A percentile compares a stretch with the other conserved stretches of the same genome.
Conservation (phyloP, 1,139 yeast genomes). For the Protomyces inundatus region DNA sequence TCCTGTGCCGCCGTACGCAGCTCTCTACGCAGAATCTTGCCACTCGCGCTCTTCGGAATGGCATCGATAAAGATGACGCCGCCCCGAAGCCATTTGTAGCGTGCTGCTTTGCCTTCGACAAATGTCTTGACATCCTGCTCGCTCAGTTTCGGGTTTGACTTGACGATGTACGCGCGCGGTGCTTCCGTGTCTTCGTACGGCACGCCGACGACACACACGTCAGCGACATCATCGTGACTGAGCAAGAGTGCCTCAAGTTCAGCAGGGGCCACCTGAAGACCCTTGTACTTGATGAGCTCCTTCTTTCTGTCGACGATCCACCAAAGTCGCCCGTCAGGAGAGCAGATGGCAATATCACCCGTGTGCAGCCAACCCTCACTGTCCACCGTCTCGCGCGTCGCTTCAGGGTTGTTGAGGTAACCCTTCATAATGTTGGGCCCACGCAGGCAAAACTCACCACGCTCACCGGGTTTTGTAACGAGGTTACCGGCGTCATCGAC, state of each 20-base stretch:
- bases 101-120: constrained; percentile 37
- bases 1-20: constrained; percentile 33
- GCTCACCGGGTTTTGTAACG: constrained; percentile 46
- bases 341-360: constrained; percentile 56
- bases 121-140: constrained; percentile 30
- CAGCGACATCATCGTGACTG: constrained; percentile 40
- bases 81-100: constrained; percentile 43
- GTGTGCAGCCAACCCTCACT: constrained; percentile 58
- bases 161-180: constrained; percentile 41
- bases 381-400: constrained; percentile 41
- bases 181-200: constrained; percentile 39
- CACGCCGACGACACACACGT: constrained; percentile 41
- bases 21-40: constrained; percentile 41
- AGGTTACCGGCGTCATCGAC: constrained; percentile 46
- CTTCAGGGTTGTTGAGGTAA: constrained; percentile 49
- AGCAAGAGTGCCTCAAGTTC: constrained; percentile 64
- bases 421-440: constrained; percentile 59
- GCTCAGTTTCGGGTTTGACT: constrained; percentile 31
- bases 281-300: constrained; percentile 65
- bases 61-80: constrained; percentile 40
- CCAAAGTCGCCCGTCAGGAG: constrained; percentile 48
- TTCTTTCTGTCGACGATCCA: constrained; percentile 60
- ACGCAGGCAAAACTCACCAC: constrained; percentile 75
- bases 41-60: constrained; percentile 42
- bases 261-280: constrained; percentile 74